These are phyloP conservation scores for Russula brevipes DNA, from an alignment of 768 basidiomycete species.

Conservation along the genomic window DNA sequence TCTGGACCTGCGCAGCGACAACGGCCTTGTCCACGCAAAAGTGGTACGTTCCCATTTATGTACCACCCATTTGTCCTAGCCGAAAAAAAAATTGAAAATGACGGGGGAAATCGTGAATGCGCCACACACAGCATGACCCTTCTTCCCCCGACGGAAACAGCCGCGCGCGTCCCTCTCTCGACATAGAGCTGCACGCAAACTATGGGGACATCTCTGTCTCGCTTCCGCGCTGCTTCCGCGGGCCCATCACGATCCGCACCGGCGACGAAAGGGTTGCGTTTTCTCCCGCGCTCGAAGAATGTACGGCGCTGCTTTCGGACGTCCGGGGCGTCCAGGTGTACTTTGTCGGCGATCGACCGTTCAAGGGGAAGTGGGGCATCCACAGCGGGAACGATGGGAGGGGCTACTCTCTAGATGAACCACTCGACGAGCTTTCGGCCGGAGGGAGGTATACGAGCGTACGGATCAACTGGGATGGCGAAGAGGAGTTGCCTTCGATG, in stretches of 20 bases:
- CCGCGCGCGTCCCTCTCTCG: background rate
- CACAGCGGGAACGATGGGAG: background rate
- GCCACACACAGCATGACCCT: too few relatives aligned
- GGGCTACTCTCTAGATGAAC: background rate
- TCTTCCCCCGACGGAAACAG: background rate
- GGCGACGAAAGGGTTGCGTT: background rate
- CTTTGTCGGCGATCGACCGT: slow-evolving; percentile 7
- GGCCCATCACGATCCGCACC: slow-evolving; percentile 7
- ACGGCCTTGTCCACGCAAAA: background rate
- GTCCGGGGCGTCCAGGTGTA: background rate
- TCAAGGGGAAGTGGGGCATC: background rate
- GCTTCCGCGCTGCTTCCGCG: slow-evolving; percentile 5
- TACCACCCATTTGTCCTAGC: background rate
- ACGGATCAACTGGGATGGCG: slow-evolving; percentile 4
- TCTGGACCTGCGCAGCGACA: background rate
- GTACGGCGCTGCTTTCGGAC: background rate
- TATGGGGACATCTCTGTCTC: slow-evolving; percentile 9
- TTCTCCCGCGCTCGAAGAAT: background rate
- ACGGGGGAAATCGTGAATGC: too few relatives aligned
- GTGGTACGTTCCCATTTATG: background rate
- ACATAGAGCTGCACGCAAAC: background rate
- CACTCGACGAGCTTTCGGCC: background rate
- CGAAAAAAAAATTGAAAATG: too few relatives aligned
- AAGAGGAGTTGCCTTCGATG: background rate
- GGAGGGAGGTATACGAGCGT: background rate